phyloP scores from a whole-genome alignment of 495 filamentous ascomycete species.

The Aspergillus sclerotioniger region DNA sequence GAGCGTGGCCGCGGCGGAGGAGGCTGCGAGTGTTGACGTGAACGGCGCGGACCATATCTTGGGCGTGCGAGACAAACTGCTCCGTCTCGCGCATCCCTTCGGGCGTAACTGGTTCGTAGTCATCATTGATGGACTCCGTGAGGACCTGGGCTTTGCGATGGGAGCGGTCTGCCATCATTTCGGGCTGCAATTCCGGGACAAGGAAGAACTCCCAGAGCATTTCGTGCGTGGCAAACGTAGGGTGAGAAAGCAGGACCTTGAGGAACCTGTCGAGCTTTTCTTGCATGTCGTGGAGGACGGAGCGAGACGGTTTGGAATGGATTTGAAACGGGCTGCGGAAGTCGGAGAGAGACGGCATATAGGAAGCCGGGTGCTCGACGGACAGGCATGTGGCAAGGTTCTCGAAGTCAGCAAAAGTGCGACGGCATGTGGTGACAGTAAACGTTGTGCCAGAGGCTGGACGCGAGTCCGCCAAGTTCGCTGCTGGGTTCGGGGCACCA shows the following conservation, averaged over 20 bases:
- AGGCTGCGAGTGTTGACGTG: slow-evolving; percentile 78
- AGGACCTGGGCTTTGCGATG: slow-evolving; percentile 80
- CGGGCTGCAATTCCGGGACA: slow-evolving; percentile 87
- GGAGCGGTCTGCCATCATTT: slow-evolving; percentile 86
- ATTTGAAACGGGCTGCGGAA: slow-evolving; percentile 88
- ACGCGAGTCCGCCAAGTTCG: slow-evolving; percentile 35
- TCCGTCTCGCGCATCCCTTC: slow-evolving; percentile 90
- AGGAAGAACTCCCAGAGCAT: slow-evolving; percentile 99
- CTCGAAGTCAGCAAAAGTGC: slow-evolving; percentile 90
- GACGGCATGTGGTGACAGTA: slow-evolving; percentile 88
- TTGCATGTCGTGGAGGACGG: slow-evolving; percentile 84
- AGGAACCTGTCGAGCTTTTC: slow-evolving; percentile 83
- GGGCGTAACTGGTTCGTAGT: slow-evolving; percentile 67
- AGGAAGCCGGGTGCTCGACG: slow-evolving; percentile 91
- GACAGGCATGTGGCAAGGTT: slow-evolving; percentile 84
- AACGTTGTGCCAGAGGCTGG: slow-evolving; percentile 61
- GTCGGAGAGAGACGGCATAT: slow-evolving; percentile 77
- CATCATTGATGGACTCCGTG: slow-evolving; percentile 80
- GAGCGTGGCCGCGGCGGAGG: slow-evolving; percentile 52
- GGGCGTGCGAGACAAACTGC: slow-evolving; percentile 83
- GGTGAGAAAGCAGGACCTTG: slow-evolving; percentile 78
- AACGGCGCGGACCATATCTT: slow-evolving; percentile 81
- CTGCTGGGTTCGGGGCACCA: slow-evolving; percentile 54
- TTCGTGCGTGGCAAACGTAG: slow-evolving; percentile 95
- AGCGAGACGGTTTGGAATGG: slow-evolving; percentile 83